phyloP scores from a whole-genome alignment of 495 filamentous ascomycete genomes.

The Penicillium steckii region DNA sequence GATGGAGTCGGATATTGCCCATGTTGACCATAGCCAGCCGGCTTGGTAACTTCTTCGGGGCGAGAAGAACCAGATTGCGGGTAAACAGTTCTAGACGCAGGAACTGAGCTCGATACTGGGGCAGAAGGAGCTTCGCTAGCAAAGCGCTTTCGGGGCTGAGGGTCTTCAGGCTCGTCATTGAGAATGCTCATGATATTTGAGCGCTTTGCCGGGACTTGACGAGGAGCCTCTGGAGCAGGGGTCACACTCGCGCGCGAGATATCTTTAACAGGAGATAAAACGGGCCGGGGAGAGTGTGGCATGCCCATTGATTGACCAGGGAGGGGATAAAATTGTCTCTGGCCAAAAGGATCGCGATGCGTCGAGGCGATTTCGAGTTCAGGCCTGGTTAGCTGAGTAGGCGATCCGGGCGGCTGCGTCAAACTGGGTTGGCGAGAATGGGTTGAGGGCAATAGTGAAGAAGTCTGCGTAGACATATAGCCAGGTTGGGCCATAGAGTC shows the following conservation, averaged over 20 bases:
- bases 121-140: slow-evolving; percentile 34
- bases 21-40: slow-evolving; percentile 27
- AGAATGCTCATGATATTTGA: slow-evolving; percentile 61
- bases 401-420: slow-evolving; percentile 38
- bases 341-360: slow-evolving; percentile 39
- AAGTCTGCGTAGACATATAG: slow-evolving; percentile 32
- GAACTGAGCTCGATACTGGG: slow-evolving; percentile 6
- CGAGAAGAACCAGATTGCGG: slow-evolving; percentile 18
- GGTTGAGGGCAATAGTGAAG: slow-evolving; percentile 27
- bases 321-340: slow-evolving; percentile 31
- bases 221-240: slow-evolving; percentile 39
- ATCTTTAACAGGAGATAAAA: slow-evolving; percentile 45
- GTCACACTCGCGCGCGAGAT: slow-evolving; percentile 34
- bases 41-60: slow-evolving; percentile 27
- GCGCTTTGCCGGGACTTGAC: slow-evolving; percentile 53
- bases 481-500: slow-evolving; percentile 36
- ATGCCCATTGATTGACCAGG: slow-evolving; percentile 25
- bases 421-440: slow-evolving; percentile 46
- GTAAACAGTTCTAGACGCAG: slow-evolving; percentile 17
- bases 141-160: slow-evolving; percentile 51
- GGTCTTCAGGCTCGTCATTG: slow-evolving; percentile 57
- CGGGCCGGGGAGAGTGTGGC: slow-evolving; percentile 32
- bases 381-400: slow-evolving; percentile 30
- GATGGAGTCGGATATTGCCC: slow-evolving; percentile 31
- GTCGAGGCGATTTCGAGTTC: slow-evolving; percentile 39